phyloP scores from a whole-genome alignment of 169 alveolate genomes.

The Ichthyophthirius multifiliis region DNA sequence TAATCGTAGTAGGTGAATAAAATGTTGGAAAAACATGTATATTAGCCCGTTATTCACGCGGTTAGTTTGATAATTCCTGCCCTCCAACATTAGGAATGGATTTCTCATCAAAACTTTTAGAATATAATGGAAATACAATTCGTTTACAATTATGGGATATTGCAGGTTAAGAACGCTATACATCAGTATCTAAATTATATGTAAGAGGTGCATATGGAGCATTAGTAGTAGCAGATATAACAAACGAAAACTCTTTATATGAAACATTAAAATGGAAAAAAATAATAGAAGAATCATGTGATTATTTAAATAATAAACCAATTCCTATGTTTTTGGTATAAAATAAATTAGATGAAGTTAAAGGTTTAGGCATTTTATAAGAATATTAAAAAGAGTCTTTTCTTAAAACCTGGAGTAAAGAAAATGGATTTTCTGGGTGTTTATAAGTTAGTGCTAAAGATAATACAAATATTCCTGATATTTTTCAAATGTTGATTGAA shows the following conservation, averaged over 20 bases:
- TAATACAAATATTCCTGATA: background rate
- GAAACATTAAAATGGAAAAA: conserved; percentile 33
- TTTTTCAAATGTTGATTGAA: conserved; percentile 1
- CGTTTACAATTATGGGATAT: conserved; percentile 36
- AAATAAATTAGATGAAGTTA: conserved; percentile 32
- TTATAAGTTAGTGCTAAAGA: background rate
- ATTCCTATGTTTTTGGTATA: conserved; percentile 20
- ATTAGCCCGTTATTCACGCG: conserved; percentile 23
- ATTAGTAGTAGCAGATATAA: conserved; percentile 22
- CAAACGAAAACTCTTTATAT: conserved; percentile 17
- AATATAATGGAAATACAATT: background rate
- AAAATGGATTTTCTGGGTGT: background rate
- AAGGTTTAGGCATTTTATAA: background rate
- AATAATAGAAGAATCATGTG: conserved; percentile 21
- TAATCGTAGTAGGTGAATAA: conserved; percentile 30
- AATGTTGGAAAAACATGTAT: conserved; percentile 31
- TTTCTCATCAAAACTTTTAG: background rate
- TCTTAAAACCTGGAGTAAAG: background rate
- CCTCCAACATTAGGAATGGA: conserved; percentile 46
- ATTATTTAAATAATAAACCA: background rate
- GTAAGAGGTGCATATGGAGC: conserved; percentile 41
- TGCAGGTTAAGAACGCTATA: conserved; percentile 26
- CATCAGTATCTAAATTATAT: conserved; percentile 25
- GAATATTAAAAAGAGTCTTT: background rate
- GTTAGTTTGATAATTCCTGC: conserved; percentile 23